phyloP scores from a whole-genome alignment of 257 asterid genomes.

The Solanum bukasovii region DNA sequence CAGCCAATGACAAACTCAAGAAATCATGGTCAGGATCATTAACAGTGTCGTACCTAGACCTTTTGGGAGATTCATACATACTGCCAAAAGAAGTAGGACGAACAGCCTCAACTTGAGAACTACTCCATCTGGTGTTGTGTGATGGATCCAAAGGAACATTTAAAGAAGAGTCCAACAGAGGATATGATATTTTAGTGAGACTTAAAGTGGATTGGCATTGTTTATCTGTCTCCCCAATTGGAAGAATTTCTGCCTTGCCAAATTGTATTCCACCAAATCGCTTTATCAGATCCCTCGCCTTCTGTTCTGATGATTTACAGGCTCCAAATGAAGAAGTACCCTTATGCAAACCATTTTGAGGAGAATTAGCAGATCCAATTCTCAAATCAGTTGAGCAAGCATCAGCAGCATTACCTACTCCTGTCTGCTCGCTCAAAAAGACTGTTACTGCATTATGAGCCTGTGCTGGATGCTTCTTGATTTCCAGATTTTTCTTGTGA shows the following conservation, averaged over 20 bases:
- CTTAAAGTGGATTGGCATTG: conserved; percentile 5
- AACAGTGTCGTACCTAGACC: conserved; percentile 18
- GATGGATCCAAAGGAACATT: conserved; percentile 1
- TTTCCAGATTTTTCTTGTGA: conserved; percentile 15
- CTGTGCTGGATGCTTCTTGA: neutral
- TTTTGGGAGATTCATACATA: conserved; percentile 30
- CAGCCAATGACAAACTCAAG: conserved; percentile 41
- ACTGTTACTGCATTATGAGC: conserved; percentile 3
- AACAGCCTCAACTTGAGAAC: conserved; percentile 8
- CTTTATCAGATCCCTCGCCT: conserved; percentile 9
- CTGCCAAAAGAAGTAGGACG: conserved; percentile 10
- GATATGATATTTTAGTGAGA: conserved; percentile 1
- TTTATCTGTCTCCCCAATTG: conserved; percentile 5
- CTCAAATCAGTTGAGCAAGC: conserved; percentile 31
- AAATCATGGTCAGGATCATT: conserved; percentile 27
- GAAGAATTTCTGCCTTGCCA: conserved; percentile 6
- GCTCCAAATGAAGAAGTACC: conserved; percentile 10
- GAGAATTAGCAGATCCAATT: conserved; percentile 20
- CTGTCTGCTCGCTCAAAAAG: conserved; percentile 7
- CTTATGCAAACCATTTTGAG: conserved; percentile 11
- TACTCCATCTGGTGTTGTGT: neutral
- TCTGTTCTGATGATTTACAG: conserved; percentile 13
- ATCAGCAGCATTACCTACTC: conserved; percentile 8
- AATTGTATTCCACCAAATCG: conserved; percentile 13
- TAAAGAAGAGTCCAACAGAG: conserved; percentile 10